These are phyloP conservation scores for Linnemannia zychae DNA, from an alignment of 192 early-diverging fungal species.

Conservation along the genomic window DNA sequence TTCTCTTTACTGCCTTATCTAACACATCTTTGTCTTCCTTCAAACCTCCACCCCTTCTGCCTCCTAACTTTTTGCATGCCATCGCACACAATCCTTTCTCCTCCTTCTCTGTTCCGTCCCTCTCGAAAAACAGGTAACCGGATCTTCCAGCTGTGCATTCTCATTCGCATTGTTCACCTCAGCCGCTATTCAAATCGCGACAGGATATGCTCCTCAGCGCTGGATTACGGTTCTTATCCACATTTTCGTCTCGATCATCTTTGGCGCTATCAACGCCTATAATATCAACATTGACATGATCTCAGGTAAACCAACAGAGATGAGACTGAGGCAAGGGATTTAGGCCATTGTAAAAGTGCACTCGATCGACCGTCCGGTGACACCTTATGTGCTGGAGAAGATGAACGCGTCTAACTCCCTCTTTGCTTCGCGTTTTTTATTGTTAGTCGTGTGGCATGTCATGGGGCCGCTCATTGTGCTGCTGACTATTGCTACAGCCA, in stretches of 20 bases:
- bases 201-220: conserved; percentile 10
- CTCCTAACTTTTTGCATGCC: background rate
- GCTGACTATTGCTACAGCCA: conserved; percentile 14
- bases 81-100: background rate
- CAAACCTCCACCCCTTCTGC: background rate
- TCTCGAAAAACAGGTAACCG: conserved; percentile 9
- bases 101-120: background rate
- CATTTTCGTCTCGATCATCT: conserved; percentile 16
- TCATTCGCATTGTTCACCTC: conserved; percentile 39
- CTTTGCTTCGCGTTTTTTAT: background rate
- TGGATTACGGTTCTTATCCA: conserved; percentile 36
- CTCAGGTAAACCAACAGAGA: conserved; percentile 26
- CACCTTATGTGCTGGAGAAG: background rate
- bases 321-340: background rate
- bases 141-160: conserved; percentile 35
- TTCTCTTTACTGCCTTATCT: background rate
- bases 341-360: background rate
- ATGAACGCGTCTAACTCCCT: background rate
- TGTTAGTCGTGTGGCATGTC: conserved; percentile 31
- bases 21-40: background rate
- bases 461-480: conserved; percentile 31
- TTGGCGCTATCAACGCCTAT: conserved; percentile 33
- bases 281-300: conserved; percentile 20
- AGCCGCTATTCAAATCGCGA: conserved; percentile 18
- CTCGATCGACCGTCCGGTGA: background rate